Evolutionary conservation across 1,284 basidiomycete species (phyloP).

Genomic region (Hypsizygus ulmarius): DNA sequence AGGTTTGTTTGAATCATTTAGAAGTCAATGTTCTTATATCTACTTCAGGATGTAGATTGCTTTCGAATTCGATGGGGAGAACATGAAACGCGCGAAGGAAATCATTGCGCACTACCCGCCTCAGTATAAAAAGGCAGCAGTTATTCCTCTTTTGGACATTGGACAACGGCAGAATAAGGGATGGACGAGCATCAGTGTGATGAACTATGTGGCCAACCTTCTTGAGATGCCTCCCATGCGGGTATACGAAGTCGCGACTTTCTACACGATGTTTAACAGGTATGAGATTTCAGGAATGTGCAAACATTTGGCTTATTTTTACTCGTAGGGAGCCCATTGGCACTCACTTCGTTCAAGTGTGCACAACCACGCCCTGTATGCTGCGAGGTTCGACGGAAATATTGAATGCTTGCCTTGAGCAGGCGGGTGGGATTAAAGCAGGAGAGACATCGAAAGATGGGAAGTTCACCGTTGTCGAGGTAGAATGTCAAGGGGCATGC

Average conservation of each 20-base stretch:
- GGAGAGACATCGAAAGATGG: conserved; percentile 94
- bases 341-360: conserved; percentile 94
- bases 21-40: not conserved
- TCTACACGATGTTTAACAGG: conserved; percentile 99
- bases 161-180: conserved; percentile 98
- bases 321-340: conserved; percentile 89
- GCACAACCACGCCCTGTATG: conserved; percentile 99
- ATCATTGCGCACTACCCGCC: conserved; percentile 93
- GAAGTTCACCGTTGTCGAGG: conserved; percentile 97
- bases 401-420: conserved; percentile 79
- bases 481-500: conserved; percentile 98
- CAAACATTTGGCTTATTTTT: not conserved
- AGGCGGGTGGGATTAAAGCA: conserved; percentile 82
- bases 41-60: conserved; percentile 59
- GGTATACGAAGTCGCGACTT: conserved; percentile 98
- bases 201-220: conserved; percentile 95
- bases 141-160: conserved; percentile 95
- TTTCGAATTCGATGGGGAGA: conserved; percentile 84
- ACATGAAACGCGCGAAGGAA: conserved; percentile 82
- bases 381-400: conserved; percentile 91
- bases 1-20: conserved; percentile 40
- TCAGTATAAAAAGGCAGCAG: conserved; percentile 97
- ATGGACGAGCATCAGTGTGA: conserved; percentile 98
- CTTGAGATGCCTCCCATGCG: conserved; percentile 98
- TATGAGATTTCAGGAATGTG: conserved; percentile 32